phyloP scores from a whole-genome alignment of 768 basidiomycete genomes.

The Podaxis sp. region DNA sequence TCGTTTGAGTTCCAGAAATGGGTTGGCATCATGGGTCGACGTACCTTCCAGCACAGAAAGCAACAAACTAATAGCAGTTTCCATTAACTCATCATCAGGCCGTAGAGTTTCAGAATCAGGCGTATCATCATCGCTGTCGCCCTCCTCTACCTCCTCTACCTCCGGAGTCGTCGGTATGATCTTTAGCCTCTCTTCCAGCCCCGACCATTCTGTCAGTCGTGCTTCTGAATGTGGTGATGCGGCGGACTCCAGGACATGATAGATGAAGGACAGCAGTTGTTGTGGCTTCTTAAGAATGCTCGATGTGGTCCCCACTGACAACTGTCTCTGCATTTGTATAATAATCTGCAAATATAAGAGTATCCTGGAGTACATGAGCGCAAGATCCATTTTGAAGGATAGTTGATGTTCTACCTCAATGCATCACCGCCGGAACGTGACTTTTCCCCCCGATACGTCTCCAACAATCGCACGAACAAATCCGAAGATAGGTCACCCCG shows the following conservation, averaged over 20 bases:
- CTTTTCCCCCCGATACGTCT: slow-evolving; percentile 55
- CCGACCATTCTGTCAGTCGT: slow-evolving; percentile 17
- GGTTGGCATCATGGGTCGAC: slow-evolving; percentile 2
- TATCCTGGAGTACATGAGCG: slow-evolving; percentile 35
- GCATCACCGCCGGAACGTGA: slow-evolving; percentile 39
- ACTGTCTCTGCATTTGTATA: slow-evolving; percentile 71
- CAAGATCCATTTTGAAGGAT: neutral
- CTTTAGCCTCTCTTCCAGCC: slow-evolving; percentile 19
- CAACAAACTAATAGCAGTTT: slow-evolving; percentile 76
- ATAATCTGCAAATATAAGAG: slow-evolving; percentile 77
- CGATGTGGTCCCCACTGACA: slow-evolving; percentile 51
- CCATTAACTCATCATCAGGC: slow-evolving; percentile 60
- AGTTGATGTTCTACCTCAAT: slow-evolving; percentile 35
- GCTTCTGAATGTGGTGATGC: slow-evolving; percentile 20
- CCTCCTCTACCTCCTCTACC: slow-evolving; percentile 40
- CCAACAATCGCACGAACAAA: slow-evolving; percentile 71
- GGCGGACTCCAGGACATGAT: slow-evolving; percentile 61
- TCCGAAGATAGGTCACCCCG: slow-evolving; percentile 67
- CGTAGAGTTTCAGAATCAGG: slow-evolving; percentile 33
- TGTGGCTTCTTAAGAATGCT: slow-evolving; percentile 60
- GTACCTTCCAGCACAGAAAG: slow-evolving; percentile 85
- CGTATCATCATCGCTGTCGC: slow-evolving; percentile 57
- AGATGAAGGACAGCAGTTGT: slow-evolving; percentile 79
- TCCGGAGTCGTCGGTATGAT: slow-evolving; percentile 28
- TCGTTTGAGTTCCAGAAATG: neutral